A percentile compares a stretch with the other conserved stretches of the same genome.
Conservation (phyloP, 495 filamentous ascomycete genomes). For the Aspergillus homomorphus region DNA sequence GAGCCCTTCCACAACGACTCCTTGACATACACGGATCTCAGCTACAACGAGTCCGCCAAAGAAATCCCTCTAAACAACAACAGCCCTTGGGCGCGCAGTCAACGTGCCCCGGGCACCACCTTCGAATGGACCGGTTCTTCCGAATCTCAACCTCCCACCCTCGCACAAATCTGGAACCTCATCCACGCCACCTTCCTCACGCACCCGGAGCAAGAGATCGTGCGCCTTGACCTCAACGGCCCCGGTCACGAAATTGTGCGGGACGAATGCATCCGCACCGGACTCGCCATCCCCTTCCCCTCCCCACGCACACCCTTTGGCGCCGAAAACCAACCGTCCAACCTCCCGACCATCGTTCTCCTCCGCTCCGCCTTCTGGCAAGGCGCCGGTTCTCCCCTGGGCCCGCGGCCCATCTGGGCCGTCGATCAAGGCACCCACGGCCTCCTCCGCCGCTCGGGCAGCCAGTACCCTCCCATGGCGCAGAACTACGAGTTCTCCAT, state of each 20-base stretch:
- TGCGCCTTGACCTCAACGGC: slow-evolving; percentile 49
- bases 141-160: slow-evolving; percentile 41
- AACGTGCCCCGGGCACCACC: slow-evolving; percentile 34
- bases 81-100: slow-evolving; percentile 44
- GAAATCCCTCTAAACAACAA: slow-evolving; percentile 38
- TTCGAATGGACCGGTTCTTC: slow-evolving; percentile 37
- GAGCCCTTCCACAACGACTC: slow-evolving; percentile 33
- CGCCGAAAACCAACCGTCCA: slow-evolving; percentile 20
- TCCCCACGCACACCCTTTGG: slow-evolving; percentile 23
- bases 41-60: slow-evolving; percentile 17
- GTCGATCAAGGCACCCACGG: slow-evolving; percentile 36
- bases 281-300: slow-evolving; percentile 51
- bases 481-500: slow-evolving; percentile 55
- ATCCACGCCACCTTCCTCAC: slow-evolving; percentile 58
- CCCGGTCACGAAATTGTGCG: slow-evolving; percentile 37
- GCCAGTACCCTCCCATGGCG: slow-evolving; percentile 51
- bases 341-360: slow-evolving; percentile 29
- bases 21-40: slow-evolving; percentile 33
- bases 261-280: slow-evolving; percentile 50
- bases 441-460: slow-evolving; percentile 31
- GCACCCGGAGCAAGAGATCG: slow-evolving; percentile 50
- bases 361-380: slow-evolving; percentile 61
- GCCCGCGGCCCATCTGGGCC: slow-evolving; percentile 59
- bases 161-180: slow-evolving; percentile 61
- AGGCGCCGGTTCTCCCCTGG: slow-evolving; percentile 62